Conservation (phyloP, 2,329 filamentous ascomycete genomes). For the Aspergillus texensis region DNA sequence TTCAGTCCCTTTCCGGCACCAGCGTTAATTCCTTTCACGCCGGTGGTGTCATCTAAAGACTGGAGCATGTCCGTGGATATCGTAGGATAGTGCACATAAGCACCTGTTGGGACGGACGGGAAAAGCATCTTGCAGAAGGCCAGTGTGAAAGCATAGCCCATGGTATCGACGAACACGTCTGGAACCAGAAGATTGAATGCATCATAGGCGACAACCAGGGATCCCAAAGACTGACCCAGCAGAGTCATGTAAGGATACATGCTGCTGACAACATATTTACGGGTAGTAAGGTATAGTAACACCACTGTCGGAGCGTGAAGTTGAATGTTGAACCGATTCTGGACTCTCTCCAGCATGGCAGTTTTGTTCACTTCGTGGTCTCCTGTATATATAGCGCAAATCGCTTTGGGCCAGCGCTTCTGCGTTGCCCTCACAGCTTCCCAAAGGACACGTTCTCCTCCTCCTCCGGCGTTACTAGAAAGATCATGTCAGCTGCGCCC, state of each 20-base stretch:
- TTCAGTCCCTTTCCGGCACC: constrained; percentile 74
- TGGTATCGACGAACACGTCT: constrained; percentile 94
- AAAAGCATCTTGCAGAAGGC: constrained; percentile 84
- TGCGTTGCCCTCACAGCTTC: constrained; percentile 91
- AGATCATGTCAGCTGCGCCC: constrained; percentile 10
- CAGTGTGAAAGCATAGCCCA: constrained; percentile 94
- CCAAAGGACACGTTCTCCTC: constrained; percentile 95
- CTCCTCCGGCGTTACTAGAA: constrained; percentile 85
- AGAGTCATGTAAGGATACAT: constrained; percentile 93
- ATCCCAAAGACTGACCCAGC: constrained; percentile 89
- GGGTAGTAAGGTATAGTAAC: constrained; percentile 88
- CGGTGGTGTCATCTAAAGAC: constrained; percentile 70
- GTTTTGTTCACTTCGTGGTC: constrained; percentile 86
- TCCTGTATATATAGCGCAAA: constrained; percentile 92
- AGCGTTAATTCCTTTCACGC: constrained; percentile 75
- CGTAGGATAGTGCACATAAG: constrained; percentile 97
- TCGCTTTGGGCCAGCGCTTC: constrained; percentile 81
- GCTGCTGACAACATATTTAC: constrained; percentile 80
- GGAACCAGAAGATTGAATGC: constrained; percentile 90
- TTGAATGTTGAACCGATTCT: constrained; percentile 89
- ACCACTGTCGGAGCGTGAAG: constrained; percentile 80
- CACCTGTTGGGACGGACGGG: constrained; percentile 75
- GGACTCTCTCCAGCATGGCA: constrained; percentile 74
- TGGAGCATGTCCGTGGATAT: constrained; percentile 97
- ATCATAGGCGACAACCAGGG: constrained; percentile 83